Evolutionary conservation across 495 filamentous ascomycete species (phyloP).

Genomic region (Xylaria acuta): DNA sequence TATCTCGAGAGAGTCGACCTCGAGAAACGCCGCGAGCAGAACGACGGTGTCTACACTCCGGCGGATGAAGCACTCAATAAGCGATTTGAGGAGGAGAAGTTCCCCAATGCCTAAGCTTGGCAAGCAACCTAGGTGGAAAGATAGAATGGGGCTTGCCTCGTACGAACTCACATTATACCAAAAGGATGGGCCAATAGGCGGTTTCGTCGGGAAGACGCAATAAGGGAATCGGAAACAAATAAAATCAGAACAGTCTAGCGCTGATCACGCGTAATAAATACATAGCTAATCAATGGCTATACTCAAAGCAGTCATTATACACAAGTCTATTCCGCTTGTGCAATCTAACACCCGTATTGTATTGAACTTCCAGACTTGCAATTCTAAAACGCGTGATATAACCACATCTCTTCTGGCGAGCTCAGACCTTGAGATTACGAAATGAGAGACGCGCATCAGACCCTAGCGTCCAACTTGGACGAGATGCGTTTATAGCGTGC

Average conservation of each 20-base stretch:
- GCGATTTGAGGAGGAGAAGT: constrained; percentile 4
- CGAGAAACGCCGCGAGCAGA: background rate
- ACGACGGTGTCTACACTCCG: background rate
- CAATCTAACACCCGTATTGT: background rate
- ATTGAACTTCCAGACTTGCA: background rate
- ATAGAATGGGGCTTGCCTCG: background rate
- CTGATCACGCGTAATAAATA: background rate
- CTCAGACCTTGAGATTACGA: background rate
- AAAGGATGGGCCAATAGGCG: background rate
- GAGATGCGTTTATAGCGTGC: background rate
- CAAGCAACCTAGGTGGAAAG: background rate
- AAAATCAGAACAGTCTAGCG: background rate
- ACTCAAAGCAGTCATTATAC: background rate
- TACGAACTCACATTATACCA: background rate
- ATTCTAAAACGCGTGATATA: background rate
- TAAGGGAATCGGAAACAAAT: background rate
- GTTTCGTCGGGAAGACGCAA: background rate
- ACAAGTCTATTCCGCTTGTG: background rate
- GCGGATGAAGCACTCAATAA: background rate
- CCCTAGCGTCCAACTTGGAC: background rate
- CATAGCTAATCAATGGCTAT: background rate
- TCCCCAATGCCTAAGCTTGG: background rate
- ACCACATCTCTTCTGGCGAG: background rate
- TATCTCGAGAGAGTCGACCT: background rate
- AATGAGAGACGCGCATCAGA: background rate